A percentile compares a stretch with the other conserved stretches of the same genome.
Conservation (phyloP, 345 rosid species). For the Diplotaxis tenuifolia region DNA sequence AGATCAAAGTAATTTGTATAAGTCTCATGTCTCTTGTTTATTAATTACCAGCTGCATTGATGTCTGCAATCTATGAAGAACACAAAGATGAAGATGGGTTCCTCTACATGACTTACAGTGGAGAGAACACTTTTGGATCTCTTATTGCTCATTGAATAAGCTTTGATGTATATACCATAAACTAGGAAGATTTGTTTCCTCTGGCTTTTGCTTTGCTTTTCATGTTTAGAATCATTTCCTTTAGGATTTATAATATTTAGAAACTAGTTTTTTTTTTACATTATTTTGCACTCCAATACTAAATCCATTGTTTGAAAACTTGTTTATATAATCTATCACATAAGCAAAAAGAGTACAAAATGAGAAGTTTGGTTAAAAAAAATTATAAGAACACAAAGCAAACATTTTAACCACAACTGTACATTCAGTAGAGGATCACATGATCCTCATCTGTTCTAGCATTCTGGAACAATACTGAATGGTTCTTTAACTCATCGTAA, state of each 20-base stretch:
- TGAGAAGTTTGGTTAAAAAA: background rate
- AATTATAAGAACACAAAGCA: background rate
- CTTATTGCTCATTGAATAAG: constrained; percentile 7
- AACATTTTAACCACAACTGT: background rate
- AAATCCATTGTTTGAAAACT: background rate
- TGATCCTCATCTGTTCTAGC: constrained; percentile 28
- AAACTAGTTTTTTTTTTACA: background rate
- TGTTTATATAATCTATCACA: background rate
- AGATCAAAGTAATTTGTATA: background rate
- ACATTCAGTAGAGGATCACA: background rate
- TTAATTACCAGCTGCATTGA: constrained; percentile 66
- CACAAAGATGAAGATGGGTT: constrained; percentile 97
- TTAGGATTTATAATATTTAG: constrained; percentile 1
- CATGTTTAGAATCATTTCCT: constrained; percentile 6
- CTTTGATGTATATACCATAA: constrained; percentile 25
- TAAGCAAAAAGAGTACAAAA: background rate
- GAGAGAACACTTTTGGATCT: constrained; percentile 91
- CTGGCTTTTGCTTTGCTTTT: constrained; percentile 21
- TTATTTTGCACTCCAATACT: background rate
- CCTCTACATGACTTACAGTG: constrained; percentile 97
- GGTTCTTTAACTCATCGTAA: background rate
- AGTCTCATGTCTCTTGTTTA: background rate
- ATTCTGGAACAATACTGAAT: constrained; percentile 26
- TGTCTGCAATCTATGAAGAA: constrained; percentile 92
- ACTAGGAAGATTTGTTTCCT: constrained; percentile 20